phyloP scores from a whole-genome alignment of 164 flowering plant species.

The Annona squamosa region DNA sequence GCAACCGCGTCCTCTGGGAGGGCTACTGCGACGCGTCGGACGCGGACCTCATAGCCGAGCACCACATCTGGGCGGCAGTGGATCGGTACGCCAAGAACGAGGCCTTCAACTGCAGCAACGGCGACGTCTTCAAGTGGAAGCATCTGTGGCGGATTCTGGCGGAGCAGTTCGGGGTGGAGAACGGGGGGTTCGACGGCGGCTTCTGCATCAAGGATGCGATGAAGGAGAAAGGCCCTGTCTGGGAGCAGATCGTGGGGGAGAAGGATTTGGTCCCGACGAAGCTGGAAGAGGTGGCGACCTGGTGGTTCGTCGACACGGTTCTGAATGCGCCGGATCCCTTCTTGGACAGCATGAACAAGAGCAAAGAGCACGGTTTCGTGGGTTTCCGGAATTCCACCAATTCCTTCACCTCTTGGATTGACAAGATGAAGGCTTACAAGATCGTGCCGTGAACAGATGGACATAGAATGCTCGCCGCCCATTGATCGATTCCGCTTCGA shows the following conservation, averaged over 20 bases:
- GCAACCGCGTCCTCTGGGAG: slow-evolving; percentile 50
- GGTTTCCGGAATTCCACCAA: slow-evolving; percentile 68
- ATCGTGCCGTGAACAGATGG: slow-evolving; percentile 39
- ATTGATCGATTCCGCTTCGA: too few relatives aligned
- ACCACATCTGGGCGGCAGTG: slow-evolving; percentile 84
- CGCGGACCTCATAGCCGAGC: slow-evolving; percentile 84
- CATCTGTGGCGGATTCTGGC: slow-evolving; percentile 70
- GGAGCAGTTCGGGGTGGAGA: slow-evolving; percentile 62
- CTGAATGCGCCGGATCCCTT: slow-evolving; percentile 9
- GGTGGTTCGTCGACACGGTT: slow-evolving; percentile 58
- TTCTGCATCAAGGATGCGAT: slow-evolving; percentile 45
- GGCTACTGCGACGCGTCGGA: slow-evolving; percentile 48
- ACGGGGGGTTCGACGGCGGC: slow-evolving; percentile 21
- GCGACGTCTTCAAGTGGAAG: slow-evolving; percentile 85
- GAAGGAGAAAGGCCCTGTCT: slow-evolving; percentile 60
- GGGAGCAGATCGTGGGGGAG: slow-evolving; percentile 76
- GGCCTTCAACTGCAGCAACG: slow-evolving; percentile 72
- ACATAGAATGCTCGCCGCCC: too few relatives aligned
- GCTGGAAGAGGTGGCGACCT: slow-evolving; percentile 50
- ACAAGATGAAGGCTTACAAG: slow-evolving; percentile 49
- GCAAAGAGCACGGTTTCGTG: slow-evolving; percentile 79
- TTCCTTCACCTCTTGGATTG: slow-evolving; percentile 60
- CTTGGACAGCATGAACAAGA: slow-evolving; percentile 68
- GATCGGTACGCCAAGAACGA: slow-evolving; percentile 70
- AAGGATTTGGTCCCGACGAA: slow-evolving; percentile 41